Evolutionary conservation across 2,329 filamentous ascomycete genomes (phyloP).

Genomic region (Nigrograna mackinnonii): DNA sequence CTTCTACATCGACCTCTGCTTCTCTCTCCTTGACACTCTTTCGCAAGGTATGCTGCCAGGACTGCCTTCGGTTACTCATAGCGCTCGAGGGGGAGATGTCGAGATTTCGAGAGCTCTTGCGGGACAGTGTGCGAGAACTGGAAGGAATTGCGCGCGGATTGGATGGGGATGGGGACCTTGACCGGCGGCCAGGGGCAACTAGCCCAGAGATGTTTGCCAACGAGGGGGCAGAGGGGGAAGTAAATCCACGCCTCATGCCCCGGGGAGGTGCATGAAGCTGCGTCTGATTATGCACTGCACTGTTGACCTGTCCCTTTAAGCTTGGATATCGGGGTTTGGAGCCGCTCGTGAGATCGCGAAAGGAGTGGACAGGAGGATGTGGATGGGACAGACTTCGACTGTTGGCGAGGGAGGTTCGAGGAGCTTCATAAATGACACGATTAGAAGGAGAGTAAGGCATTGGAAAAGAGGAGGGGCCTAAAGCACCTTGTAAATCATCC

Average conservation of each 20-base stretch:
- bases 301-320: constrained; percentile 43
- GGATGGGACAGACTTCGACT: constrained; percentile 14
- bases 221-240: constrained; percentile 39
- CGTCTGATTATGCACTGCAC: constrained; percentile 36
- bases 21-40: constrained; percentile 75
- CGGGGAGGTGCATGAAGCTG: constrained; percentile 43
- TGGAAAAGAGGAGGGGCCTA: constrained; percentile 49
- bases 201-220: constrained; percentile 31
- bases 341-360: constrained; percentile 42
- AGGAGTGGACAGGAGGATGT: constrained; percentile 27
- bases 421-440: constrained; percentile 34
- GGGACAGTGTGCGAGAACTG: constrained; percentile 34
- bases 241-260: constrained; percentile 45
- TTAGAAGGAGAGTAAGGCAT: constrained; percentile 28
- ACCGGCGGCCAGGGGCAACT: constrained; percentile 33
- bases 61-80: constrained; percentile 46
- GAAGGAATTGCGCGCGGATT: constrained; percentile 26
- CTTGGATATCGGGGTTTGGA: constrained; percentile 43
- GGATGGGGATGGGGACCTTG: constrained; percentile 41
- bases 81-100: constrained; percentile 32
- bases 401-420: constrained; percentile 13
- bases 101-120: constrained; percentile 33
- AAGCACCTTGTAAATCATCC: constrained; percentile 64
- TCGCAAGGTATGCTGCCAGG: constrained; percentile 68
- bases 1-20: constrained; percentile 72